phyloP scores from a whole-genome alignment of 1,284 basidiomycete genomes.

The Leccinum solheimii region DNA sequence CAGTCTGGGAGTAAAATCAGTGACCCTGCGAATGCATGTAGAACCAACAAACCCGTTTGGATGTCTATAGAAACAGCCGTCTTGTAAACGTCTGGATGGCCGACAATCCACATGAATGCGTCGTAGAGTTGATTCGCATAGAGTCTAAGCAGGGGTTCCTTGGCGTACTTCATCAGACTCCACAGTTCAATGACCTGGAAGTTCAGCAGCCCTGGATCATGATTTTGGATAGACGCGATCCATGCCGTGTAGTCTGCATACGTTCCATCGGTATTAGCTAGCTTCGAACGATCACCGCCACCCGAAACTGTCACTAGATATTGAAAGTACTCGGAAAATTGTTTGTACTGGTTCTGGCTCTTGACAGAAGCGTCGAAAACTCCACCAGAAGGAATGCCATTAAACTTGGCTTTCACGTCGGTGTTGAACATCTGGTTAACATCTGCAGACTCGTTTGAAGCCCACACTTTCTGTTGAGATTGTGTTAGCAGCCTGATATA shows the following conservation, averaged over 20 bases:
- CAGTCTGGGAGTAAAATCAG: not conserved
- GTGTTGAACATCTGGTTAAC: not conserved
- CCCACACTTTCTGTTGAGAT: not conserved
- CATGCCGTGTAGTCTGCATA: not conserved
- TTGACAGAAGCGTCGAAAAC: no score
- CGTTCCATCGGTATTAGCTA: not conserved
- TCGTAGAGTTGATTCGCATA: not conserved
- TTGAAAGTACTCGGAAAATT: no score
- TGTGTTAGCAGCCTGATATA: not conserved
- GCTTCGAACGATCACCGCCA: not conserved
- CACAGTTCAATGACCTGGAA: not conserved
- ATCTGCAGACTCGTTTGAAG: no score
- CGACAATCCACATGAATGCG: not conserved
- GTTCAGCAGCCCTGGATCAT: not conserved
- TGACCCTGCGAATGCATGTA: not conserved
- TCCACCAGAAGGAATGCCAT: no score
- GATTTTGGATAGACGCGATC: not conserved
- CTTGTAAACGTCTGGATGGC: not conserved
- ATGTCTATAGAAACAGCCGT: not conserved
- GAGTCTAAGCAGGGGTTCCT: not conserved
- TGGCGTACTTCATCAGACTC: not conserved
- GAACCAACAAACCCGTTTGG: not conserved
- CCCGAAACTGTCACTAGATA: no score
- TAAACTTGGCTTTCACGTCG: no score
- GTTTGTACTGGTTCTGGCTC: no score